Conservation (phyloP, 345 rosid genomes). For the Eucalyptus sp. region DNA sequence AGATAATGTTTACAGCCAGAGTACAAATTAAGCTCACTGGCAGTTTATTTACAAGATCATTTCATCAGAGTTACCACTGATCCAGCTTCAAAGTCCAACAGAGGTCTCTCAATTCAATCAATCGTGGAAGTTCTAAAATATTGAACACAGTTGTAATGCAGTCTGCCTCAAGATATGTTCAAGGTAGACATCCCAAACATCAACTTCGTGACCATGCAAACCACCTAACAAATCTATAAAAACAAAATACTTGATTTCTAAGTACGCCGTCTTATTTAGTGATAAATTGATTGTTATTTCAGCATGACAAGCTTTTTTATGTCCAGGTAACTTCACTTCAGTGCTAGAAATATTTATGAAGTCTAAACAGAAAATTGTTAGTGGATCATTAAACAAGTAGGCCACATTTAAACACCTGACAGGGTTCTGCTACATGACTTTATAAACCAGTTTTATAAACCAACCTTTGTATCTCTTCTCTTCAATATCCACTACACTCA, state of each 20-base stretch:
- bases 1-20: neutral
- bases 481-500: neutral
- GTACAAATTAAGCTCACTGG: neutral
- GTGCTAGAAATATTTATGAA: neutral
- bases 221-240: neutral
- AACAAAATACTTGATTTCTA: neutral
- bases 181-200: neutral
- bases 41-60: neutral
- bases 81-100: neutral
- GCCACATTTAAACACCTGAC: neutral
- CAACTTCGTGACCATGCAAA: neutral
- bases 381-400: neutral
- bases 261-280: neutral
- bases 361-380: neutral
- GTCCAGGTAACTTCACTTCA: neutral
- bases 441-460: neutral
- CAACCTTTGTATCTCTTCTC: neutral
- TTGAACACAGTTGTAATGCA: neutral
- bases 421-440: neutral
- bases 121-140: neutral
- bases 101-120: neutral
- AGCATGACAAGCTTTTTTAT: neutral
- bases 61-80: neutral
- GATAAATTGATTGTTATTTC: neutral
- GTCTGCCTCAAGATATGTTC: neutral